phyloP scores from a whole-genome alignment of 179 eudicot species.

The Vitellaria paradoxa region DNA sequence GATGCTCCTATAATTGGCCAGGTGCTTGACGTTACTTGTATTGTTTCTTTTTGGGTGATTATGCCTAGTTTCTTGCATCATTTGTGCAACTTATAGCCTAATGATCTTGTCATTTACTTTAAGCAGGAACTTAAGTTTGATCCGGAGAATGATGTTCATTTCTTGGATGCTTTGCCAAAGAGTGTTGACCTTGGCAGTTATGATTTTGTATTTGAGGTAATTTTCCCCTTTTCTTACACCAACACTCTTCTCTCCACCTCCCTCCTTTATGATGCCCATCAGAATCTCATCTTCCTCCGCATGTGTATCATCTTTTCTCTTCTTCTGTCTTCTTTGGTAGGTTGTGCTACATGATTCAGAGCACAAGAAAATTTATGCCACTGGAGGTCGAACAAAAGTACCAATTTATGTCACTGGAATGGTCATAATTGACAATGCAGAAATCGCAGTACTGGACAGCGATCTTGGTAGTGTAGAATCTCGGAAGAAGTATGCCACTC shows the following conservation, averaged over 20 bases:
- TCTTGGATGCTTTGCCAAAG: constrained; percentile 66
- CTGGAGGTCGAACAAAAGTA: constrained; percentile 68
- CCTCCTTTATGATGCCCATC: neutral
- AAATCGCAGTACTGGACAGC: constrained; percentile 74
- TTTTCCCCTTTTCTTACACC: neutral
- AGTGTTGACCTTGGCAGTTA: constrained; percentile 71
- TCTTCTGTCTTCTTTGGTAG: constrained; percentile 27
- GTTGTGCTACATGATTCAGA: constrained; percentile 62
- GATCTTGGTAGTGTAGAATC: constrained; percentile 65
- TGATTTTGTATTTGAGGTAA: constrained; percentile 76
- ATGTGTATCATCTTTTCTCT: neutral
- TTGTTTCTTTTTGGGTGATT: constrained; percentile 8
- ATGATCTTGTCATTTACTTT: constrained; percentile 18
- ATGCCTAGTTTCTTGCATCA: neutral
- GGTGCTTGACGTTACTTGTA: constrained; percentile 33
- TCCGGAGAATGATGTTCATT: constrained; percentile 45
- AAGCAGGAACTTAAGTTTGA: constrained; percentile 81
- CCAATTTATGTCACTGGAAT: constrained; percentile 60
- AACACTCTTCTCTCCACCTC: no score
- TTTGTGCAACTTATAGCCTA: constrained; percentile 9
- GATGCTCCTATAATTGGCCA: constrained; percentile 69
- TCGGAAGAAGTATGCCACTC: constrained; percentile 34
- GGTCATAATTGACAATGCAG: constrained; percentile 54
- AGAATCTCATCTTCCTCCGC: neutral
- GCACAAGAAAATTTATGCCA: constrained; percentile 50